phyloP scores from a whole-genome alignment of 2,329 filamentous ascomycete genomes.

The Hymenoscyphus fraxineus region DNA sequence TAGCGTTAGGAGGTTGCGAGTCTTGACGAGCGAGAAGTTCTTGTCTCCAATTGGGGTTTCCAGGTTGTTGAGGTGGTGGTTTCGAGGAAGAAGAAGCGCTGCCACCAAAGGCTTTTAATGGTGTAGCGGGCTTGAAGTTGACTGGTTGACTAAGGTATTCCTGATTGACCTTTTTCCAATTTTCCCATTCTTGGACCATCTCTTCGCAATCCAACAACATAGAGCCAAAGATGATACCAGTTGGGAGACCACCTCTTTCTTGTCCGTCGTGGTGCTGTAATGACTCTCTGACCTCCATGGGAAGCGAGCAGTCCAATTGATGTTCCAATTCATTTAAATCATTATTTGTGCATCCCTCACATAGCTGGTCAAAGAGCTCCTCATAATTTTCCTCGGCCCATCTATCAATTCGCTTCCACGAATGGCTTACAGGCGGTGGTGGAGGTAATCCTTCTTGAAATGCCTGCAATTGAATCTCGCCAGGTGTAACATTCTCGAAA shows the following conservation, averaged over 20 bases:
- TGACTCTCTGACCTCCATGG: slow-evolving; percentile 90
- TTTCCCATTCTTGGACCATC: slow-evolving; percentile 95
- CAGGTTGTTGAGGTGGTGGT: slow-evolving; percentile 47
- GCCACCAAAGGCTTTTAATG: slow-evolving; percentile 69
- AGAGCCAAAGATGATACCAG: slow-evolving; percentile 85
- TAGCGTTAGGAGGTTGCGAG: slow-evolving; percentile 77
- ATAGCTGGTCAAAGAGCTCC: slow-evolving; percentile 88
- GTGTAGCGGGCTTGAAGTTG: slow-evolving; percentile 57
- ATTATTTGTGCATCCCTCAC: slow-evolving; percentile 87
- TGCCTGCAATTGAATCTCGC: slow-evolving; percentile 94
- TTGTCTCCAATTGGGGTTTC: slow-evolving; percentile 70
- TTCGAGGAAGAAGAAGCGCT: slow-evolving; percentile 64
- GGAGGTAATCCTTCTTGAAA: slow-evolving; percentile 91
- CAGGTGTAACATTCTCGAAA: slow-evolving; percentile 66
- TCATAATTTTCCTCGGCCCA: slow-evolving; percentile 96
- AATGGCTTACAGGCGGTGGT: slow-evolving; percentile 80
- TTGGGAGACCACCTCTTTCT: slow-evolving; percentile 85
- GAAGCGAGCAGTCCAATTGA: slow-evolving; percentile 88
- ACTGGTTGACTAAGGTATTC: slow-evolving; percentile 64
- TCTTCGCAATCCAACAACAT: slow-evolving; percentile 99
- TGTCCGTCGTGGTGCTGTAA: slow-evolving; percentile 92
- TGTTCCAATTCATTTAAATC: slow-evolving; percentile 97
- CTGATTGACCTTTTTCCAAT: slow-evolving; percentile 90
- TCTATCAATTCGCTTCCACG: slow-evolving; percentile 88
- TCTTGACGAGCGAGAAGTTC: slow-evolving; percentile 82